Conservation (phyloP, 371 early-diverging fungal species). For the Globomyces sp. region DNA sequence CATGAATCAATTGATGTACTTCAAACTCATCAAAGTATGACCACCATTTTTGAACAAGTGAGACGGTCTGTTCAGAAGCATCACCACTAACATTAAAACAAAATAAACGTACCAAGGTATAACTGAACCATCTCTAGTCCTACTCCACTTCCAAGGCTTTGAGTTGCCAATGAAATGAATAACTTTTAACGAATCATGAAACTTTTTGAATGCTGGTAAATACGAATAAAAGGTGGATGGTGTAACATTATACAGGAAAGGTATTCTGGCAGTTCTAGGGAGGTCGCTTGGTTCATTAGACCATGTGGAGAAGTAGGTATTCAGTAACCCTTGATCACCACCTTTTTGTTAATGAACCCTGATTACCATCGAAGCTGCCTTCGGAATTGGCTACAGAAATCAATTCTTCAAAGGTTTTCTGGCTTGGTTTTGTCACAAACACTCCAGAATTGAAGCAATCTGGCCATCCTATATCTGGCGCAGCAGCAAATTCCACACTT, state of each 20-base stretch:
- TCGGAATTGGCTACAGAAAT: conserved; percentile 49
- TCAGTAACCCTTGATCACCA: conserved; percentile 94
- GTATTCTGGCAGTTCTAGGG: conserved; percentile 56
- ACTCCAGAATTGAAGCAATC: conserved; percentile 95
- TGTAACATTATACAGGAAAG: conserved; percentile 90
- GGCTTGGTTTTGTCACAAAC: conserved; percentile 73
- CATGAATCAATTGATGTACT: background rate
- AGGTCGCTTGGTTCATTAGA: conserved; percentile 31
- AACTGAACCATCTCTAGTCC: conserved; percentile 35
- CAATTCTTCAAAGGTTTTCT: conserved; percentile 53
- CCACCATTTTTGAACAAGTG: conserved; percentile 32
- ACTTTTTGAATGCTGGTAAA: conserved; percentile 55
- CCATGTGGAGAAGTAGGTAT: conserved; percentile 84
- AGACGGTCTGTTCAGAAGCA: conserved; percentile 15
- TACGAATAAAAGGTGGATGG: conserved; percentile 84
- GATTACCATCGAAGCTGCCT: conserved; percentile 77
- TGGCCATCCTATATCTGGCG: conserved; percentile 72
- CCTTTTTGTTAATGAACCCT: conserved; percentile 47
- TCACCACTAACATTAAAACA: conserved; percentile 14
- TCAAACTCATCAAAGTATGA: conserved; percentile 21
- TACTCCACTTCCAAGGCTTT: conserved; percentile 80
- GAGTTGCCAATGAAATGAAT: conserved; percentile 87
- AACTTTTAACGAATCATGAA: conserved; percentile 65
- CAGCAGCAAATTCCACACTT: conserved; percentile 61
- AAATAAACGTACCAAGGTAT: conserved; percentile 20